Evolutionary conservation across 805 yeast species (phyloP).

Genomic region (Metschnikowia orientalis): DNA sequence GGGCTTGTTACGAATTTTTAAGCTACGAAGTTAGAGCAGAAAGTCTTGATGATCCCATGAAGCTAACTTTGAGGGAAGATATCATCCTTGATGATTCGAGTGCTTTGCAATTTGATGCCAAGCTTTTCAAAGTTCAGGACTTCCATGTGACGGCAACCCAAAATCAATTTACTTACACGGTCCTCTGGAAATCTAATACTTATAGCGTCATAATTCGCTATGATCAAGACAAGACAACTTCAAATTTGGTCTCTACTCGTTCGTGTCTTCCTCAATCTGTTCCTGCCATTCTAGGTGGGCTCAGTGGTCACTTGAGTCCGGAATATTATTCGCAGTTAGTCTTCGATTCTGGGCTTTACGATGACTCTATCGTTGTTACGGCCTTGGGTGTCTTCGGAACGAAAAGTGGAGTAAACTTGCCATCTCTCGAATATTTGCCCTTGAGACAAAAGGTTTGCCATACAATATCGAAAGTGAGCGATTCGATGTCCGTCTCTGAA

Average conservation of each 20-base stretch:
- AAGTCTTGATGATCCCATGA: neutral
- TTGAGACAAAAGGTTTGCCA: conserved; percentile 24
- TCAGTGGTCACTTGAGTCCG: conserved; percentile 6
- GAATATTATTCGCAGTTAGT: conserved; percentile 21
- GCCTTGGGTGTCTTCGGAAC: conserved; percentile 51
- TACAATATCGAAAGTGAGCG: conserved; percentile 8
- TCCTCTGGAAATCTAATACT: conserved; percentile 64
- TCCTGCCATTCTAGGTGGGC: conserved; percentile 5
- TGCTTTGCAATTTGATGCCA: conserved; percentile 1
- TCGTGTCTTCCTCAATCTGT: conserved; percentile 36
- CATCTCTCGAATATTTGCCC: conserved; percentile 20
- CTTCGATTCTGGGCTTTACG: conserved; percentile 47
- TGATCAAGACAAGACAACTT: conserved; percentile 4
- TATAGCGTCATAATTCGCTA: conserved; percentile 16
- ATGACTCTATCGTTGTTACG: conserved; percentile 45
- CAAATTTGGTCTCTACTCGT: conserved; percentile 1
- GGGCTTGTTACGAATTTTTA: conserved; percentile 22
- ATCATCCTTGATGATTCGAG: neutral
- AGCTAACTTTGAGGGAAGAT: conserved; percentile 4
- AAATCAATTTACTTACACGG: conserved; percentile 20
- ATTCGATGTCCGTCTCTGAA: conserved; percentile 25
- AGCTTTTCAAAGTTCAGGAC: conserved; percentile 13
- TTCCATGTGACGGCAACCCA: conserved; percentile 8
- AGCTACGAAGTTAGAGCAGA: conserved; percentile 20
- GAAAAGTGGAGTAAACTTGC: no score